A percentile compares a stretch with the other conserved stretches of the same genome.
Evolutionary conservation across 2,329 filamentous ascomycete genomes (phyloP).

Genomic region (Calonectria pauciramosa): DNA sequence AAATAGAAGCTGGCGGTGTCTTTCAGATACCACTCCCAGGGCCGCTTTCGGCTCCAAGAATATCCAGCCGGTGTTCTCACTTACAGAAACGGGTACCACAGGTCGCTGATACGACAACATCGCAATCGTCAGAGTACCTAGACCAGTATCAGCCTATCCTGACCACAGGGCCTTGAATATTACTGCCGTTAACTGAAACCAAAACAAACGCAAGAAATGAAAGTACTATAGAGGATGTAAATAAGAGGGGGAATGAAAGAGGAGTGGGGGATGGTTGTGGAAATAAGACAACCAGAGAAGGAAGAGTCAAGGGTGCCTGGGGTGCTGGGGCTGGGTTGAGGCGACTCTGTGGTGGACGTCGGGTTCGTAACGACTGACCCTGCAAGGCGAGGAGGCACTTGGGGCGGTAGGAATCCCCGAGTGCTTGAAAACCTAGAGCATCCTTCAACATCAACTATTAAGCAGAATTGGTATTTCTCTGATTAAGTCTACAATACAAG

Average conservation of each 20-base stretch:
- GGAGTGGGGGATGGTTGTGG: conserved; percentile 5
- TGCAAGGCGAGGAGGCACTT: background rate
- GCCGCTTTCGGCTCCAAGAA: conserved; percentile 30
- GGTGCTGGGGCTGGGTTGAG: conserved; percentile 42
- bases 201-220: background rate
- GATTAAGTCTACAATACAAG: background rate
- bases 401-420: background rate
- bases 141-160: conserved; percentile 48
- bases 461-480: background rate
- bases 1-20: conserved; percentile 44
- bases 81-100: conserved; percentile 14
- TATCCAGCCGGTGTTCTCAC: background rate
- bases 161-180: background rate
- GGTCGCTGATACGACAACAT: background rate
- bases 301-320: conserved; percentile 30
- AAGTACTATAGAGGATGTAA: conserved; percentile 29
- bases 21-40: conserved; percentile 31
- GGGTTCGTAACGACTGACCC: conserved; percentile 7
- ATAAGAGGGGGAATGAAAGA: conserved; percentile 1
- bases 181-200: background rate
- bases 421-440: background rate
- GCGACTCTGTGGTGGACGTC: conserved; percentile 41
- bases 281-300: background rate
- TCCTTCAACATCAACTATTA: background rate
- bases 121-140: conserved; percentile 52